phyloP scores from a whole-genome alignment of 257 asterid genomes.

The Thymus mandschuricus region DNA sequence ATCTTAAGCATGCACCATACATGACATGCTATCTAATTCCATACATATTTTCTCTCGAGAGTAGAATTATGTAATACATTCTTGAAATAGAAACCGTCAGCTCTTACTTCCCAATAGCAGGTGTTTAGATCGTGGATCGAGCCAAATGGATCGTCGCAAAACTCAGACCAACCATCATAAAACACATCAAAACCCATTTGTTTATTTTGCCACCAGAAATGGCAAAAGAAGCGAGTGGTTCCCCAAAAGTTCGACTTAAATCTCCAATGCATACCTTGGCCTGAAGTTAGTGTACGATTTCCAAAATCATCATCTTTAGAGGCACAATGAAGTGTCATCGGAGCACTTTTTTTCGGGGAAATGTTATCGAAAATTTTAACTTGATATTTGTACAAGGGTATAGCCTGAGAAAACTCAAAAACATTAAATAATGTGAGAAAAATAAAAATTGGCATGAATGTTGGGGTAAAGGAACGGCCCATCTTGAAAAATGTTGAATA shows the following conservation, averaged over 20 bases:
- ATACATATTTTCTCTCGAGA: too few relatives aligned
- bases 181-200: background rate
- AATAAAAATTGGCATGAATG: background rate
- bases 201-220: slow-evolving; percentile 8
- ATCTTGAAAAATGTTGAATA: too few relatives aligned
- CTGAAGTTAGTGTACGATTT: background rate
- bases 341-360: background rate
- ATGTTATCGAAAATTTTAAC: background rate
- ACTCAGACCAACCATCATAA: background rate
- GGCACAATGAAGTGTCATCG: slow-evolving; percentile 5
- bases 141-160: background rate
- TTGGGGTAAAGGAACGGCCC: too few relatives aligned
- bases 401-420: background rate
- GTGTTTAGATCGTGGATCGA: background rate
- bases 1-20: too few relatives aligned
- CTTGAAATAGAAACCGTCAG: background rate
- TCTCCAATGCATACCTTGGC: background rate
- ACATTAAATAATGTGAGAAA: background rate
- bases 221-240: background rate
- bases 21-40: too few relatives aligned
- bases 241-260: background rate
- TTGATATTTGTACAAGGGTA: background rate
- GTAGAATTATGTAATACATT: background rate
- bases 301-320: background rate
- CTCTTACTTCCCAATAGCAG: background rate